Conservation (phyloP, 2,329 filamentous ascomycete genomes). For the Pyrenophora tritici-repentis region DNA sequence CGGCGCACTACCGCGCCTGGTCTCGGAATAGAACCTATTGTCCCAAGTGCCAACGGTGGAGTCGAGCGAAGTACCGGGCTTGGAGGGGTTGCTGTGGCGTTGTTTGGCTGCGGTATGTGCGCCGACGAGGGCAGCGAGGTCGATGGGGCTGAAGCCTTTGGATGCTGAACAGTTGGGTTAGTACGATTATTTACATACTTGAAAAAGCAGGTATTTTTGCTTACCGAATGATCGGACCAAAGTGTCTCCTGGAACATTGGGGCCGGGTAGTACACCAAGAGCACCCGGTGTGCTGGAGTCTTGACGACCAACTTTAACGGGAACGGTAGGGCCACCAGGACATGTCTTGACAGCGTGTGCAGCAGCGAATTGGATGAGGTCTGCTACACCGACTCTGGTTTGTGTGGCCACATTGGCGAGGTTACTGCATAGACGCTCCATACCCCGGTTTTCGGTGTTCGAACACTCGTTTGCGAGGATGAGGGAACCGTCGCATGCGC, state of each 20-base stretch:
- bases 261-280: constrained; percentile 31
- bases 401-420: constrained; percentile 49
- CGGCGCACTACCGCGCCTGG: constrained; percentile 33
- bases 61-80: constrained; percentile 37
- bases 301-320: constrained; percentile 41
- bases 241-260: constrained; percentile 16
- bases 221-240: constrained; percentile 41
- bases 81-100: constrained; percentile 29
- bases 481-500: constrained; percentile 45
- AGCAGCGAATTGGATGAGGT: constrained; percentile 47
- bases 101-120: constrained; percentile 45
- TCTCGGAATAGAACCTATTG: constrained; percentile 44
- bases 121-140: constrained; percentile 48
- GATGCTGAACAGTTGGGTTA: constrained; percentile 18
- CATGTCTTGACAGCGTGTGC: constrained; percentile 47
- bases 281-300: constrained; percentile 34
- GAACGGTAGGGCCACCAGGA: constrained; percentile 41
- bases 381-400: constrained; percentile 45
- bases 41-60: constrained; percentile 47
- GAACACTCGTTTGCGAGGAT: constrained; percentile 45
- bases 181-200: not conserved
- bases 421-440: constrained; percentile 50
- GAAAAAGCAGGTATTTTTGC: not conserved
- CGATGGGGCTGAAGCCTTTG: constrained; percentile 44
- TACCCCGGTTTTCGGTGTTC: constrained; percentile 49